Evolutionary conservation across 495 filamentous ascomycete species (phyloP).

Genomic region (Thermochaetoides thermophila): DNA sequence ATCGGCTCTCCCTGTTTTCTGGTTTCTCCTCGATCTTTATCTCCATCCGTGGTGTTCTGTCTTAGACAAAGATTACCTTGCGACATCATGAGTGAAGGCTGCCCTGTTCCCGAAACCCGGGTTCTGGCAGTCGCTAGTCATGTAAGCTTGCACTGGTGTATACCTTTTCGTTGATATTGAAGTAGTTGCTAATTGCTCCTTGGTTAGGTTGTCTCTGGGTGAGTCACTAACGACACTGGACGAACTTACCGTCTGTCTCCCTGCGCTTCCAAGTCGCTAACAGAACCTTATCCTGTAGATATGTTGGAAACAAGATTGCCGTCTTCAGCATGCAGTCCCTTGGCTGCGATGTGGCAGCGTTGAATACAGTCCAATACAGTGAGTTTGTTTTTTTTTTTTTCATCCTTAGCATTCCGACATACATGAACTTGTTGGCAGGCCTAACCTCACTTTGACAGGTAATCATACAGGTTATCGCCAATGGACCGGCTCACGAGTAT

Average conservation of each 20-base stretch:
- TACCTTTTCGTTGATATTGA: slow-evolving; percentile 3
- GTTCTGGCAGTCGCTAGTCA: slow-evolving; percentile 94
- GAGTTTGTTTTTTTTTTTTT: slow-evolving; percentile 13
- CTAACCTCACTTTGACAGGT: slow-evolving; percentile 34
- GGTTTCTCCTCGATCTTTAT: too few relatives aligned
- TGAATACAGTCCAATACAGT: slow-evolving; percentile 97
- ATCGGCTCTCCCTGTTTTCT: slow-evolving; percentile 5
- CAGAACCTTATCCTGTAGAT: slow-evolving; percentile 35
- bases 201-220: slow-evolving; percentile 70
- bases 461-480: slow-evolving; percentile 88
- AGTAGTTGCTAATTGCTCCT: slow-evolving; percentile 22
- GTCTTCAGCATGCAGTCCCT: slow-evolving; percentile 82
- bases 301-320: slow-evolving; percentile 95
- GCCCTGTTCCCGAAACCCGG: slow-evolving; percentile 64
- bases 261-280: slow-evolving; percentile 1
- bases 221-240: slow-evolving; percentile 20
- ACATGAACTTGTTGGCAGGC: background rate
- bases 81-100: slow-evolving; percentile 30
- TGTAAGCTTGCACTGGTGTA: slow-evolving; percentile 44
- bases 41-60: background rate
- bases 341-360: slow-evolving; percentile 79
- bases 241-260: background rate
- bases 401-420: too few relatives aligned
- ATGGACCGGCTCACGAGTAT: slow-evolving; percentile 65
- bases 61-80: too few relatives aligned